phyloP scores from a whole-genome alignment of 805 yeast genomes.

The Grigorovia transvaalensis region DNA sequence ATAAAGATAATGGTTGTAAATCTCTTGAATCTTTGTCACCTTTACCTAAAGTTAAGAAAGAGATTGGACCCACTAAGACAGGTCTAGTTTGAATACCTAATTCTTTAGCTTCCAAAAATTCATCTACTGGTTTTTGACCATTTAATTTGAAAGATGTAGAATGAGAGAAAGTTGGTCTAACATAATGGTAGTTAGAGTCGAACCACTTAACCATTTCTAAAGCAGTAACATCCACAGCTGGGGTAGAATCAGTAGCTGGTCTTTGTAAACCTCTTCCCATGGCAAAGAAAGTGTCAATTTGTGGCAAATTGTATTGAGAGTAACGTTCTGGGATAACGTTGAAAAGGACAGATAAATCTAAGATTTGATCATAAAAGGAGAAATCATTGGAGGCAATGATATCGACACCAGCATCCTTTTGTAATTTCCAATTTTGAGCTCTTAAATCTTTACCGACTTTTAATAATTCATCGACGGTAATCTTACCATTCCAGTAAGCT shows the following conservation, averaged over 20 bases:
- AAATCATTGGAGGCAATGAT: constrained; percentile 95
- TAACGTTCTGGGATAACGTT: constrained; percentile 96
- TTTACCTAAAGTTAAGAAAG: constrained; percentile 91
- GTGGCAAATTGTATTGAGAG: constrained; percentile 72
- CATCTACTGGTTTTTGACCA: constrained; percentile 94
- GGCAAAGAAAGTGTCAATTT: constrained; percentile 89
- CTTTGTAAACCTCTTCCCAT: constrained; percentile 99
- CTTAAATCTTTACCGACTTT: constrained; percentile 93
- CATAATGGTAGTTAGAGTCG: constrained; percentile 99
- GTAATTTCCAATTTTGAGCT: constrained; percentile 95
- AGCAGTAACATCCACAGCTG: constrained; percentile 97
- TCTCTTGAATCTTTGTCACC: constrained; percentile 96
- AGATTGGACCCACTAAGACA: constrained; percentile 91
- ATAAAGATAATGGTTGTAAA: constrained; percentile 82
- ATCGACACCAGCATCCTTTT: constrained; percentile 94
- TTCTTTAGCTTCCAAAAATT: constrained; percentile 94
- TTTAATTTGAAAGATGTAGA: constrained; percentile 91
- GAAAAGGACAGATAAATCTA: constrained; percentile 85
- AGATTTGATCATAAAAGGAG: constrained; percentile 95
- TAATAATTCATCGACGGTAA: constrained; percentile 73
- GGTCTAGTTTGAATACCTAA: constrained; percentile 97
- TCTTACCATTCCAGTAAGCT: constrained; percentile 97
- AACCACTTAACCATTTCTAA: constrained; percentile 99
- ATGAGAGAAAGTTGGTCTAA: constrained; percentile 97
- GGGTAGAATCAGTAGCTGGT: constrained; percentile 75